These are phyloP conservation scores for Gnetum montanum DNA, from an alignment of 75 land plant species.

Conservation along the genomic window DNA sequence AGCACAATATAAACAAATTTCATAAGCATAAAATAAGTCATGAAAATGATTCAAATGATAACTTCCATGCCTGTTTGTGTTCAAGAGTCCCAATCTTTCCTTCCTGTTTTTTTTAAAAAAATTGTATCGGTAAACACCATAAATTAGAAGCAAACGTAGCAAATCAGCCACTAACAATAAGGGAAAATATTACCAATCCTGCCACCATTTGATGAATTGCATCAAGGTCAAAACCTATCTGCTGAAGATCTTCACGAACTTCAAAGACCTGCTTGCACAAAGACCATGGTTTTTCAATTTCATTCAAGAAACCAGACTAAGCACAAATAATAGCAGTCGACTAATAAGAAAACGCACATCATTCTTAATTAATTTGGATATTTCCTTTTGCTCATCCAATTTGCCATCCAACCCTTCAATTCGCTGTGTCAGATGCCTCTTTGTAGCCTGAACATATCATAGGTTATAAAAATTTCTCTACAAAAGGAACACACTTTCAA, in stretches of 20 bases:
- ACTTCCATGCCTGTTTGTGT: slow-evolving; percentile 39
- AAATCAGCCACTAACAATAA: neutral
- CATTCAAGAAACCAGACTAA: neutral
- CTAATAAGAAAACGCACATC: slow-evolving; percentile 26
- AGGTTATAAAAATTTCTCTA: neutral
- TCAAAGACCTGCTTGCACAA: slow-evolving; percentile 28
- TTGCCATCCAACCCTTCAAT: slow-evolving; percentile 61
- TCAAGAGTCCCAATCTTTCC: slow-evolving; percentile 47
- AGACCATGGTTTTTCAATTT: neutral
- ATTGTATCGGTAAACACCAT: neutral
- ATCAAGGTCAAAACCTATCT: slow-evolving; percentile 39
- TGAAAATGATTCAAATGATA: neutral
- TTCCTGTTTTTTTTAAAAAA: slow-evolving; percentile 24
- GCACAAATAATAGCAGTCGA: neutral
- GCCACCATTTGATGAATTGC: slow-evolving; percentile 34
- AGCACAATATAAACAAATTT: neutral
- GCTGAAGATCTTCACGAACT: slow-evolving; percentile 30
- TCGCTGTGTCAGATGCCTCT: slow-evolving; percentile 53
- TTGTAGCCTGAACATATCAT: slow-evolving; percentile 38
- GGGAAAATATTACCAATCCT: slow-evolving; percentile 30
- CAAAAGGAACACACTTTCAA: neutral
- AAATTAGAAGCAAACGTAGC: neutral
- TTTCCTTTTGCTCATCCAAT: slow-evolving; percentile 67
- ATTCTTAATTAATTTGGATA: slow-evolving; percentile 48
- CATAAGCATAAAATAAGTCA: neutral